Base-by-base conservation (phyloP, 2,329 filamentous ascomycete genomes). In the Dactylellina cionopaga region DNA sequence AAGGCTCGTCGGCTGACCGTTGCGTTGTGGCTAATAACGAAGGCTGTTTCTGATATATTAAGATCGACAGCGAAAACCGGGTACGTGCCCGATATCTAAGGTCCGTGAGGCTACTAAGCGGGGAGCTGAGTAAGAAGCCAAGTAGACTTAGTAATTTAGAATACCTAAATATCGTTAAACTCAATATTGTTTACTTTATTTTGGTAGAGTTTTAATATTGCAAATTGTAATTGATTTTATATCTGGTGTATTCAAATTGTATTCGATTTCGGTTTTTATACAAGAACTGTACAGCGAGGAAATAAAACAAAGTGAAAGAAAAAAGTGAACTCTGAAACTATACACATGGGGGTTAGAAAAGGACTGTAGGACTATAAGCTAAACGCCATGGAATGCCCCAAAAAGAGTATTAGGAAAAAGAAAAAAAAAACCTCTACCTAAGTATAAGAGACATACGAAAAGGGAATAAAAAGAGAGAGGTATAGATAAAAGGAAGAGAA, bases 351-450 rank as follows among this genome's bases (percentile, higher is more conserved):
- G 22, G 10, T 24, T 33, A 44, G 46, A 33, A 52, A 33, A 52
- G 9, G 46, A 37, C 47, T 24, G 17, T 31, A 44, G 64, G 29
- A n/a, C 27, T 49, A 27, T 52, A 62, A 63, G 39, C 37, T 56
- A 44, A 72, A 72, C 68, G 68, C 68, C 68, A 41, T 72, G 31
- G 59, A 65, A 72, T 72, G 68, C 68, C 68, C 52, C 52, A 72
- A 59, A 49, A 39, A 49, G 39, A 63, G 35, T 51, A 44, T 55
- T 22, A 25, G 13, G 54, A 72, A 58, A 65, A 29, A 19, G 22
- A 35, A 39, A 63, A 31, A 5, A 64, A 69, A 51, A 54, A 47
- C 37, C 27, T 72, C 66, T 72, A 65, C 59, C 52, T 65, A 54
- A 49, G 44, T 59, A 49, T 58, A 24, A 11, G 25, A 6, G 33